phyloP scores from a whole-genome alignment of 2,329 filamentous ascomycete species.

The Cadophora malorum region DNA sequence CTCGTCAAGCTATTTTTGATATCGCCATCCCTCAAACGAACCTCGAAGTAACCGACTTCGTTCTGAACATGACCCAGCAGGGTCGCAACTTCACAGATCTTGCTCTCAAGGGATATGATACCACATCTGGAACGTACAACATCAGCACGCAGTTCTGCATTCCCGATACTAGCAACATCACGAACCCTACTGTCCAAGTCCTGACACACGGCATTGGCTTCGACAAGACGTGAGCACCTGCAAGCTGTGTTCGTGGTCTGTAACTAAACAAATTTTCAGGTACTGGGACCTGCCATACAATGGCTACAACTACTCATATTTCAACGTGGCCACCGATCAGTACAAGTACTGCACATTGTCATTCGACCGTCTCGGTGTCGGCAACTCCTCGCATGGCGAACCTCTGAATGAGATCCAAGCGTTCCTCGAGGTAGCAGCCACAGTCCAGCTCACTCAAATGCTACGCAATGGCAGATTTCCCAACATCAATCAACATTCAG shows the following conservation, averaged over 20 bases:
- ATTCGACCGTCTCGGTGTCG: conserved; percentile 68
- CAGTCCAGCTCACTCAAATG: conserved; percentile 58
- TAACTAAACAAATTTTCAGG: conserved; percentile 39
- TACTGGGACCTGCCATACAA: conserved; percentile 68
- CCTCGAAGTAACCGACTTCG: conserved; percentile 63
- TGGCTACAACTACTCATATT: conserved; percentile 68
- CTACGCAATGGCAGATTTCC: conserved; percentile 55
- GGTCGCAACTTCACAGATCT: conserved; percentile 56
- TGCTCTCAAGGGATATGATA: conserved; percentile 55
- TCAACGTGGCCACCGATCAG: conserved; percentile 58
- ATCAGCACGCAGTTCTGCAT: conserved; percentile 67
- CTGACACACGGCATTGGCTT: conserved; percentile 62
- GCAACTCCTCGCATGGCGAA: conserved; percentile 62
- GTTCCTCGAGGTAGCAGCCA: conserved; percentile 62
- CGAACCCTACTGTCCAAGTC: conserved; percentile 50
- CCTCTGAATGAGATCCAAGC: conserved; percentile 66
- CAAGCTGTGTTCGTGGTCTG: background rate
- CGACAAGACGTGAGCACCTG: conserved; percentile 51
- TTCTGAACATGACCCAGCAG: conserved; percentile 55
- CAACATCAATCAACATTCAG: conserved; percentile 47
- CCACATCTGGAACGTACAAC: conserved; percentile 59
- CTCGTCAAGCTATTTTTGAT: conserved; percentile 61
- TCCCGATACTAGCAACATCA: conserved; percentile 53
- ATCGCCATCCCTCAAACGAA: conserved; percentile 55
- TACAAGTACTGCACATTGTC: conserved; percentile 64